Base-by-base conservation (phyloP, 805 yeast genomes). In the Ogataea paradorogensis region DNA sequence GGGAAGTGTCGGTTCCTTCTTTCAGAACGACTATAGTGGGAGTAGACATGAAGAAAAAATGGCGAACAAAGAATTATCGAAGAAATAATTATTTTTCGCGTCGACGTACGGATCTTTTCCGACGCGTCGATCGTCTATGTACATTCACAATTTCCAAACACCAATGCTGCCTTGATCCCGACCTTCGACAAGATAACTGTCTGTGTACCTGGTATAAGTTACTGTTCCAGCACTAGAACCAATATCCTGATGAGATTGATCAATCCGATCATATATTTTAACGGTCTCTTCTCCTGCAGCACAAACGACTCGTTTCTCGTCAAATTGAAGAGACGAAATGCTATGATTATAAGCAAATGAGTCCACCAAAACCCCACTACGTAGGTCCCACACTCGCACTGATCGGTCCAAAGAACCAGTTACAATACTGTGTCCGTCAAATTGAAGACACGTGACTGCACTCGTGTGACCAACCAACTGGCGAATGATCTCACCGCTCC, bases 1-100 rank as follows among this genome's bases (percentile, higher is more conserved):
- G 99, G 11, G 96, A 85, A 23, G 95, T 71, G 59, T 93, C 99
- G 4, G 99, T 93, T 37, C 99, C 99, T 66, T 93, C 99, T 62
- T 90, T 91, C 46, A 93, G 79, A 38, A 93, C 98, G 47, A 93
- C 98, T 54, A 91, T 86, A n/a, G 99, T 91, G 32, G 99, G 99
- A 27, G 97, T 84, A 64, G 90, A 41, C 40, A 91, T 86, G 61
- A 87, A 88, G 27, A 30, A 36, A 30, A 30, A 24, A 30, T 29
- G 39, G 33, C 33, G 33, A 35, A 35, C 30, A 15, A 29, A 23
- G 25, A 16, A 29, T 15, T 58, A 83, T 38, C 22, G 28, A 37
- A 37, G 30, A 26, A 30, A 37, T 25, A 30, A 29, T 32, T 13
- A 27, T 29, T 28, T 26, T 24, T 43, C 34, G 36, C 38, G 41